phyloP scores from a whole-genome alignment of 2,329 filamentous ascomycete genomes.

The Beauveria australis region DNA sequence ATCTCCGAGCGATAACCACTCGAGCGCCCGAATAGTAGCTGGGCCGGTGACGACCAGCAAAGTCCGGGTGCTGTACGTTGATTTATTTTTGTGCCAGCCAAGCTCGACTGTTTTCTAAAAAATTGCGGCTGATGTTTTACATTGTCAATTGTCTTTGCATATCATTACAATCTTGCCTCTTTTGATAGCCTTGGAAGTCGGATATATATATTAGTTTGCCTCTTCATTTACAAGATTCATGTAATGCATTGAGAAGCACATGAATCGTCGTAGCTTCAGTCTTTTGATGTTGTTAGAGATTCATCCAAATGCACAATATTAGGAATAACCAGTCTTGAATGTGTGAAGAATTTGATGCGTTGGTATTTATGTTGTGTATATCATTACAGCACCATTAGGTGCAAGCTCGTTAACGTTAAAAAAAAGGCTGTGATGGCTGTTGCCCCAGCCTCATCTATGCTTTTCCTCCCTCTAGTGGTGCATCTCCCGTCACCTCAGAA shows the following conservation, averaged over 20 bases:
- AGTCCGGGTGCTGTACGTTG: conserved; percentile 5
- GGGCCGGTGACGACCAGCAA: conserved; percentile 7
- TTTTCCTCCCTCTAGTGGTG: background rate
- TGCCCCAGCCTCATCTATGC: background rate
- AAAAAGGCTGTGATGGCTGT: background rate
- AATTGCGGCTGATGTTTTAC: background rate
- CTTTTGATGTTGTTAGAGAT: too few species aligned
- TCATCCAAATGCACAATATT: background rate
- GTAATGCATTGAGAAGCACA: too few species aligned
- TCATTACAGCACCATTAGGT: conserved; percentile 6
- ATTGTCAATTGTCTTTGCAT: background rate
- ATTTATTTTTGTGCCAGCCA: background rate
- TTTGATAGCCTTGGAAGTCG: background rate
- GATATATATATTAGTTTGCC: background rate
- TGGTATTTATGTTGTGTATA: conserved; percentile 6
- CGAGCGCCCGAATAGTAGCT: conserved; percentile 7
- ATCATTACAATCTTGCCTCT: background rate
- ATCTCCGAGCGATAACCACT: conserved; percentile 8
- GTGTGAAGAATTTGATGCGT: background rate
- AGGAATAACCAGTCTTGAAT: background rate
- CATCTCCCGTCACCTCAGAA: background rate
- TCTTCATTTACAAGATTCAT: too few species aligned
- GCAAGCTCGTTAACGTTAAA: background rate
- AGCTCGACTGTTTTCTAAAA: background rate
- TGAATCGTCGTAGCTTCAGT: too few species aligned